These are phyloP conservation scores for Rhododendron ferrugineum DNA, from an alignment of 148 eudicot species.

Conservation along the genomic window DNA sequence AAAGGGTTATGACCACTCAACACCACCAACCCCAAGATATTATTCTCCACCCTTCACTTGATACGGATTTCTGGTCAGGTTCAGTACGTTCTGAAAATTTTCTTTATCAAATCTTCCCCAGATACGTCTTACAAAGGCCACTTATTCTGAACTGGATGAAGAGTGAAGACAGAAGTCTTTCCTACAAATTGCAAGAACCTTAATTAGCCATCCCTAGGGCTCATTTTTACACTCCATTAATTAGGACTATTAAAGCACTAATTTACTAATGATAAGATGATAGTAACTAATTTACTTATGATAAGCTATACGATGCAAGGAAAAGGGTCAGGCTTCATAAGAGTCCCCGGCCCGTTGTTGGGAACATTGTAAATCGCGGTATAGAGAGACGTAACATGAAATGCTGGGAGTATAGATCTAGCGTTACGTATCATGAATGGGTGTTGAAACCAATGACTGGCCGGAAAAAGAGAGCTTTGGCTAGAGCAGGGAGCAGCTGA, in stretches of 20 bases:
- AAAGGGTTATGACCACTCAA: background rate
- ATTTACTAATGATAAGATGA: background rate
- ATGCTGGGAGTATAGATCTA: background rate
- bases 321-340: background rate
- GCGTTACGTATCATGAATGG: background rate
- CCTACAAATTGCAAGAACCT: background rate
- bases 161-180: background rate
- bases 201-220: background rate
- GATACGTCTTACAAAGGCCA: background rate
- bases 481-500: background rate
- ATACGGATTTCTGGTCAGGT: background rate
- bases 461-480: too few relatives aligned
- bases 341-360: background rate
- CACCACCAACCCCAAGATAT: too few relatives aligned
- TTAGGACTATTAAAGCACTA: background rate
- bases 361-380: background rate
- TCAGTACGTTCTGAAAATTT: background rate
- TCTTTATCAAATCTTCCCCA: background rate
- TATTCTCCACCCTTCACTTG: conserved; percentile 4
- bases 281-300: background rate
- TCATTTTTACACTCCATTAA: background rate
- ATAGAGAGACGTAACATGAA: too few relatives aligned
- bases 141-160: background rate
- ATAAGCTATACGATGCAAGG: background rate
- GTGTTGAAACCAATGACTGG: background rate